These are phyloP conservation scores for Colletotrichum sp. DNA, from an alignment of 2,329 filamentous ascomycete species.

Conservation along the genomic window DNA sequence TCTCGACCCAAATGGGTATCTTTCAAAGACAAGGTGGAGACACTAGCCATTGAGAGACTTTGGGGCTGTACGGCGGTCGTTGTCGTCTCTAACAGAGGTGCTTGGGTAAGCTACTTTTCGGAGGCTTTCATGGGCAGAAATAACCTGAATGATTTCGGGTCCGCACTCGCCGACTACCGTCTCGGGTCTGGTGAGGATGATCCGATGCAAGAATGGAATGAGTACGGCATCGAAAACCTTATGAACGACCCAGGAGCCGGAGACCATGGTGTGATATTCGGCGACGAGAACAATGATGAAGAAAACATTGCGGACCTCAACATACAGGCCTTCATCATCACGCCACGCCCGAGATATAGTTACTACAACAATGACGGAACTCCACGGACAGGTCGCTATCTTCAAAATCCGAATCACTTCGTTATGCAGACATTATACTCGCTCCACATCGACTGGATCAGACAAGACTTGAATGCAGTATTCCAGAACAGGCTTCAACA, in stretches of 20 bases:
- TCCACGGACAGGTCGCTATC: not conserved
- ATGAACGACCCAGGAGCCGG: not conserved
- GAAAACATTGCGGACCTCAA: not conserved
- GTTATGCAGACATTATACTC: not conserved
- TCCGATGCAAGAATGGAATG: not conserved
- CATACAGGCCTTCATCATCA: not conserved
- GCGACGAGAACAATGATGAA: not conserved
- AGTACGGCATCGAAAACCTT: not conserved
- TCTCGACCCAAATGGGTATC: not conserved
- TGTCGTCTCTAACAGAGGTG: not conserved
- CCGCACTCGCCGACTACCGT: not conserved
- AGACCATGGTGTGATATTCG: not conserved
- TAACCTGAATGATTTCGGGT: not conserved
- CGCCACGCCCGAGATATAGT: not conserved
- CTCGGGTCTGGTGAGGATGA: not conserved
- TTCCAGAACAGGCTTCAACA: not conserved
- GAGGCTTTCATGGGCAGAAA: not conserved
- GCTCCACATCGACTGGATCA: not conserved
- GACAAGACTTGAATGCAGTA: not conserved
- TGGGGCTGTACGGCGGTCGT: conserved; percentile 3
- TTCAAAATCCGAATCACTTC: not conserved
- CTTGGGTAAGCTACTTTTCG: not conserved
- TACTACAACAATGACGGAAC: not conserved
- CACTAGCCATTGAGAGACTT: not conserved
- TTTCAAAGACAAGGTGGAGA: not conserved